Percentiles rank a stretch among this genome's conserved stretches.
phyloP scores from a whole-genome alignment of 305 asterid genomes.

The Andrographis paniculata region DNA sequence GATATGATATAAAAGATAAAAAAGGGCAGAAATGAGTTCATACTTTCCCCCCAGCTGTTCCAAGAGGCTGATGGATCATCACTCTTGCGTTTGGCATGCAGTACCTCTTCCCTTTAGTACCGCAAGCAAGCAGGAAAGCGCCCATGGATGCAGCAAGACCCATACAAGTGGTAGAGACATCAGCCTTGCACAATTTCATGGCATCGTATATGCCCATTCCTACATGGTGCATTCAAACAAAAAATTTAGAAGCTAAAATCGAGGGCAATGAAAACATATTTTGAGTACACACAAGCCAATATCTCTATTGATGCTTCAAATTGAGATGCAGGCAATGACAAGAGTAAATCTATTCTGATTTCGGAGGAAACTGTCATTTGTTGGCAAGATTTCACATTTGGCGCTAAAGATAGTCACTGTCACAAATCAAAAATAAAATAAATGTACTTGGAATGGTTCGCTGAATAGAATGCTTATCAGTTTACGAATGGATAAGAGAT shows the following conservation, averaged over 20 bases:
- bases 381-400: too few species aligned
- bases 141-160: conserved; percentile 94
- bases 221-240: conserved; percentile 19
- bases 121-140: conserved; percentile 88
- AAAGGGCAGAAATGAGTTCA: conserved; percentile 18
- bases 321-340: neutral
- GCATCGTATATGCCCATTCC: conserved; percentile 97
- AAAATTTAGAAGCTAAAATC: neutral
- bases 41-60: conserved; percentile 76
- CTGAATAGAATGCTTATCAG: too few species aligned
- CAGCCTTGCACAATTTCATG: conserved; percentile 93
- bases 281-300: neutral
- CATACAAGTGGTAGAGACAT: conserved; percentile 78
- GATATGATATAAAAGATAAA: conserved; percentile 3
- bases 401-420: too few species aligned
- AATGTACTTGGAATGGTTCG: too few species aligned
- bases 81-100: conserved; percentile 97
- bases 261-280: neutral
- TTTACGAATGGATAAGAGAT: neutral
- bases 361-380: too few species aligned
- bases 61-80: conserved; percentile 96
- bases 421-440: too few species aligned
- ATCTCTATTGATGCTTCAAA: neutral
- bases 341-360: too few species aligned
- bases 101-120: conserved; percentile 82